These are phyloP conservation scores for Microascus cirrosus DNA, from an alignment of 2,329 filamentous ascomycete species.

Conservation along the genomic window DNA sequence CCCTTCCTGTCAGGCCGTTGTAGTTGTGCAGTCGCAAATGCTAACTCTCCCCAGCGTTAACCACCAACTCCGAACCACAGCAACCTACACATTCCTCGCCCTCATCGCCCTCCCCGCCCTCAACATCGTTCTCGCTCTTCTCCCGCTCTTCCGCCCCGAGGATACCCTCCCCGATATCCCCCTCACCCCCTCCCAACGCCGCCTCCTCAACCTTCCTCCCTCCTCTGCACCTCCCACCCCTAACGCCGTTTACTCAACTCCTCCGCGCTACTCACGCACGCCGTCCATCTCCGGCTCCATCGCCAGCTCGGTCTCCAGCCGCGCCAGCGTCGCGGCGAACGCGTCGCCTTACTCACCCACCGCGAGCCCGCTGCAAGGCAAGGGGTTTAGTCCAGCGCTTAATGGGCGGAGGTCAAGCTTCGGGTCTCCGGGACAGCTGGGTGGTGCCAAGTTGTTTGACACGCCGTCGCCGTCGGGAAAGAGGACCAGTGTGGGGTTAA, in stretches of 20 bases:
- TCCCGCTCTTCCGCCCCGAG: slow-evolving; percentile 61
- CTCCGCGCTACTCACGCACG: slow-evolving; percentile 75
- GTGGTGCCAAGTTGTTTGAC: slow-evolving; percentile 25
- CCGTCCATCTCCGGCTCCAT: slow-evolving; percentile 53
- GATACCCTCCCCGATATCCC: slow-evolving; percentile 84
- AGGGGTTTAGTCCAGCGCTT: slow-evolving; percentile 44
- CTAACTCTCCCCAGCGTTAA: slow-evolving; percentile 4
- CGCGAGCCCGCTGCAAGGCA: slow-evolving; percentile 53
- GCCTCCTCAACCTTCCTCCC: slow-evolving; percentile 70
- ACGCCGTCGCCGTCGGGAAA: slow-evolving; percentile 60
- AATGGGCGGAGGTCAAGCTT: slow-evolving; percentile 50
- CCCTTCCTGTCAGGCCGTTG: not conserved
- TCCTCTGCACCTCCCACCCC: slow-evolving; percentile 52
- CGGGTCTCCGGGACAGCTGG: slow-evolving; percentile 41
- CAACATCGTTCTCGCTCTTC: slow-evolving; percentile 61
- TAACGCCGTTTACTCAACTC: slow-evolving; percentile 61
- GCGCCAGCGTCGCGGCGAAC: slow-evolving; percentile 46
- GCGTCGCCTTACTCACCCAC: slow-evolving; percentile 34
- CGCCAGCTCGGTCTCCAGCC: slow-evolving; percentile 41
- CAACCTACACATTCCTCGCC: slow-evolving; percentile 29
- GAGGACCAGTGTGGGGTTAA: slow-evolving; percentile 65
- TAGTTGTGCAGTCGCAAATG: not conserved
- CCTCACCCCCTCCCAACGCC: slow-evolving; percentile 58
- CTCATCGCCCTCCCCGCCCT: slow-evolving; percentile 48
- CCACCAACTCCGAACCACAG: not conserved